Percentiles rank a stretch among this genome's conserved stretches.
Evolutionary conservation across 1,139 yeast species (phyloP).

Genomic region (Diutina sp.): DNA sequence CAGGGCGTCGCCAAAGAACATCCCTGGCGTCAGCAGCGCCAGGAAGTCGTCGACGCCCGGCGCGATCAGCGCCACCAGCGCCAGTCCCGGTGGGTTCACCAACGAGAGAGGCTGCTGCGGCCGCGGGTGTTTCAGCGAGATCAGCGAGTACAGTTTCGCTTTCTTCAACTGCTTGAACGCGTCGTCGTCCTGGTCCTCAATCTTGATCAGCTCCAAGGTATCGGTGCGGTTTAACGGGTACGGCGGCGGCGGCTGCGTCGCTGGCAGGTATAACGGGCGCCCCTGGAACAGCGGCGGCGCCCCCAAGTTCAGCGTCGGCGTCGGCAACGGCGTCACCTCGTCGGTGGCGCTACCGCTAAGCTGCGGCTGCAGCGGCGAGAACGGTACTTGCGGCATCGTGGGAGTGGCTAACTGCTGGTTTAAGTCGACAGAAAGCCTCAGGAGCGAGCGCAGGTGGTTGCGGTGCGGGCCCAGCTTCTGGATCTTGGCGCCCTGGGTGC

Average conservation of each 20-base stretch:
- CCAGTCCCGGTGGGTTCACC: background rate
- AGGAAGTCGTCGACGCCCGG: background rate
- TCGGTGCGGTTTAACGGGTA: conserved; percentile 7
- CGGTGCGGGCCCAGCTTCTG: conserved; percentile 23
- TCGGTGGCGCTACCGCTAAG: conserved; percentile 5
- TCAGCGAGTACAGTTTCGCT: conserved; percentile 21
- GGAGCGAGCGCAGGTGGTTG: conserved; percentile 18
- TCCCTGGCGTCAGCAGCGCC: conserved; percentile 1
- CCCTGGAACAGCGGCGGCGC: conserved; percentile 3
- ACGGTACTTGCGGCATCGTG: conserved; percentile 8
- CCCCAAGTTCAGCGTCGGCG: conserved; percentile 10
- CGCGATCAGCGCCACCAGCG: background rate
- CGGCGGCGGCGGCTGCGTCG: conserved; percentile 3
- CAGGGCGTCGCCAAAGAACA: background rate
- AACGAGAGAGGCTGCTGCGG: background rate
- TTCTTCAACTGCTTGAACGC: conserved; percentile 29
- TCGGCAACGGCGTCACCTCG: conserved; percentile 21
- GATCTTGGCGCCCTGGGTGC: conserved; percentile 12
- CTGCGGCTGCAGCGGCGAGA: conserved; percentile 1
- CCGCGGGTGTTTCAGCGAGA: background rate
- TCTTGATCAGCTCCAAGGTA: conserved; percentile 20
- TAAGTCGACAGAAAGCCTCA: conserved; percentile 3
- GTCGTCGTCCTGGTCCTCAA: conserved; percentile 32
- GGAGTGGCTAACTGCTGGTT: conserved; percentile 7
- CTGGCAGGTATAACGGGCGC: background rate